Evolutionary conservation across 805 yeast genomes (phyloP), one percentile per base, ranked within the genome.

Genomic region (Clavispora asparagi): DNA sequence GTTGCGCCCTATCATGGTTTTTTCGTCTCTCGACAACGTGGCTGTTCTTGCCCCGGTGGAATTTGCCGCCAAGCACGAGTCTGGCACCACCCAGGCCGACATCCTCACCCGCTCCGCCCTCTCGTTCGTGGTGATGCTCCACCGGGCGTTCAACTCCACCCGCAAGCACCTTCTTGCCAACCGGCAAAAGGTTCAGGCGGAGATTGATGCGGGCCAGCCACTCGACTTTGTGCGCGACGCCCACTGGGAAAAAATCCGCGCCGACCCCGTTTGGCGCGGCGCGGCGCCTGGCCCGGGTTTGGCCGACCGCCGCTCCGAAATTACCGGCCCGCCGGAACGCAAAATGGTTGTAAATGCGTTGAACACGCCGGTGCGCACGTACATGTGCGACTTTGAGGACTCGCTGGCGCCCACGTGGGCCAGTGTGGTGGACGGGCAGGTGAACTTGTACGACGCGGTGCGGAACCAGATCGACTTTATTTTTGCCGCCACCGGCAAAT

Each of bases 81-180:
- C 74, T 12, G 62, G 55, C n/a, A 72, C 77, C 1, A 61, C 75
- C 0, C 64, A 62, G 11, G 60, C 64, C 11, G 67, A 64, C 47
- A 64, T 73, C 38, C 48, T 73, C 38, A 68, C 75, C 29, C 65
- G 61, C 42, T 47, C 49, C 1, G 55, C 59, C 1, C 51, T 57
- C 28, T 44, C 54, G n/a, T 57, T 55, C 39, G 57, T 57, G 41
- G 56, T 46, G 7, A 43, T 55, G 31, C 52, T 57, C 31, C 61
- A 57, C 45, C 40, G 58, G 19, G 45, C 57, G 6, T 57, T 57
- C 47, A 55, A 57, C 41, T 6, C 31, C 13, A 52, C 55, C 23
- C 47, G 61, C 35, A 42, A 40, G 16, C 41, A 48, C 27, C 48
- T 57, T 13, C 48, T 57, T 11, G 50, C 46, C 28, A 52, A 54